These are phyloP conservation scores for Alternaria postmessia DNA, from an alignment of 2,329 filamentous ascomycete species.

Conservation along the genomic window DNA sequence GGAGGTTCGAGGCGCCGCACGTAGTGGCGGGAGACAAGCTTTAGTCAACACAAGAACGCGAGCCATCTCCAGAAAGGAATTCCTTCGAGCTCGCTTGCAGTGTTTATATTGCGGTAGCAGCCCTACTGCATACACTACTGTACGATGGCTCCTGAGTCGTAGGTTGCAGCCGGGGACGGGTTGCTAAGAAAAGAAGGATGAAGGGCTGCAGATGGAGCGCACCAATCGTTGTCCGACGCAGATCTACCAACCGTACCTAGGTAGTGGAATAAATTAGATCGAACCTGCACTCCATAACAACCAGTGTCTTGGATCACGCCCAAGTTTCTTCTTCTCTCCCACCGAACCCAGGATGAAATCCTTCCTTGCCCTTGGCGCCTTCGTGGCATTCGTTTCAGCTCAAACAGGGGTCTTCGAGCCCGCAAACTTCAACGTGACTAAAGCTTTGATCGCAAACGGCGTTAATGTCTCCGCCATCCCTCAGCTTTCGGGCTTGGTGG, in stretches of 20 bases:
- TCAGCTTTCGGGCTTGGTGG: constrained; percentile 16
- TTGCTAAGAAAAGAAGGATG: background rate
- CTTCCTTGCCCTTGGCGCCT: constrained; percentile 15
- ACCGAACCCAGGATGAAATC: constrained; percentile 18
- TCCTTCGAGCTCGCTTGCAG: background rate
- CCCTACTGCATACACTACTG: background rate
- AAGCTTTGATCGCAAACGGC: constrained; percentile 29
- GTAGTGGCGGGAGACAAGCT: background rate
- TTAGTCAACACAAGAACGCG: background rate
- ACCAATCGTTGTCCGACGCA: constrained; percentile 4
- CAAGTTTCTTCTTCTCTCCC: background rate
- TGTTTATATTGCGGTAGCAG: background rate
- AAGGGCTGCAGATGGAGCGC: background rate
- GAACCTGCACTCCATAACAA: background rate
- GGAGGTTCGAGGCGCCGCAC: background rate
- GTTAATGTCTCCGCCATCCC: constrained; percentile 29
- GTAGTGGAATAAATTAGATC: constrained; percentile 7
- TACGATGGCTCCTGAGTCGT: too few species aligned
- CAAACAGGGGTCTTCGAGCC: constrained; percentile 27
- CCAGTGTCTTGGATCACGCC: background rate
- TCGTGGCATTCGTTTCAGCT: constrained; percentile 18
- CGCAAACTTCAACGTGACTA: constrained; percentile 28
- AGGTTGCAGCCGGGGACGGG: background rate
- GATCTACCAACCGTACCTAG: background rate
- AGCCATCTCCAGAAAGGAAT: background rate